These are phyloP conservation scores for Teunomyces aglyptinius DNA, from an alignment of 805 yeast species.

Conservation along the genomic window DNA sequence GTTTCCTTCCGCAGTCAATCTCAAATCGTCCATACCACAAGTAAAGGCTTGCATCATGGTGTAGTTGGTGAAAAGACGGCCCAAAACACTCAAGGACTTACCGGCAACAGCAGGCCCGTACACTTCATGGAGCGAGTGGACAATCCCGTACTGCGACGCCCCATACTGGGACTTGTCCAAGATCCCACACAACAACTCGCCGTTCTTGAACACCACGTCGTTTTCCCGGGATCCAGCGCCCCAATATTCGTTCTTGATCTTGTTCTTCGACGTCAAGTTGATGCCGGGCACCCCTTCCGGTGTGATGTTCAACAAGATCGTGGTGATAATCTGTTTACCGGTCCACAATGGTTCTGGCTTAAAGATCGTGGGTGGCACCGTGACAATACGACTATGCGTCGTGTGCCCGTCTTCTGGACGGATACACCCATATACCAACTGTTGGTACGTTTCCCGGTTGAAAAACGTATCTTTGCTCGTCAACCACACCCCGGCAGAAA, in stretches of 20 bases:
- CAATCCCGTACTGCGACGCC: slow-evolving; percentile 94
- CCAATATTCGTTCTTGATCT: slow-evolving; percentile 95
- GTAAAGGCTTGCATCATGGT: slow-evolving; percentile 91
- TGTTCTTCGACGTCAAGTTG: slow-evolving; percentile 78
- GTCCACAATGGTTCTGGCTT: slow-evolving; percentile 95
- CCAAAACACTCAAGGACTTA: slow-evolving; percentile 84
- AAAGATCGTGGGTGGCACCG: slow-evolving; percentile 84
- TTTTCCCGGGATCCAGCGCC: slow-evolving; percentile 81
- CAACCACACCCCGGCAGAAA: slow-evolving; percentile 98
- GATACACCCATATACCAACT: slow-evolving; percentile 86
- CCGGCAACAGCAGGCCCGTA: slow-evolving; percentile 93
- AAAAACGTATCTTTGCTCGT: slow-evolving; percentile 91
- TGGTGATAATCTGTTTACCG: slow-evolving; percentile 93
- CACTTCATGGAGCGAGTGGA: slow-evolving; percentile 93
- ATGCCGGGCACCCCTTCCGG: slow-evolving; percentile 90
- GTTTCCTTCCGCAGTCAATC: slow-evolving; percentile 90
- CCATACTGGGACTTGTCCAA: slow-evolving; percentile 98
- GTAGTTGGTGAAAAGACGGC: slow-evolving; percentile 91
- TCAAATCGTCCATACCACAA: slow-evolving; percentile 99
- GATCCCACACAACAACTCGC: slow-evolving; percentile 88
- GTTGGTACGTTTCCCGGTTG: slow-evolving; percentile 89
- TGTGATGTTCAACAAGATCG: slow-evolving; percentile 84
- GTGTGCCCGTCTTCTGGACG: slow-evolving; percentile 98
- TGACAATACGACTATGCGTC: slow-evolving; percentile 60
- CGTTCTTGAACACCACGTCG: slow-evolving; percentile 79